A percentile compares a stretch with the other conserved stretches of the same genome.
Conservation (phyloP, 2,329 filamentous ascomycete species). For the Nemania sp. region DNA sequence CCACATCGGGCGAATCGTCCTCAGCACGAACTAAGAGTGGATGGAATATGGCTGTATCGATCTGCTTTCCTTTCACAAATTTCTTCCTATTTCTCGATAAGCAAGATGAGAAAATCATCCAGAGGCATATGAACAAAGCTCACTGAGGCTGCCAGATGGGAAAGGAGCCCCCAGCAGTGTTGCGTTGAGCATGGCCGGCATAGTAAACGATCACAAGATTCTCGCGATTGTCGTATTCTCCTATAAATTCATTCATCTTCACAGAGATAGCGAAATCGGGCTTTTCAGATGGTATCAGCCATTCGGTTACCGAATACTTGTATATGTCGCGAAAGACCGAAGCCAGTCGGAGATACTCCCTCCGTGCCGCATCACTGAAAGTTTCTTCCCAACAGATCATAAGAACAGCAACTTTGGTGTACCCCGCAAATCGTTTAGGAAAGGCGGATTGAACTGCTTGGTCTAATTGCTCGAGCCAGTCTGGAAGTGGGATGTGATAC, state of each 20-base stretch:
- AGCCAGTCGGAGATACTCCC: background rate
- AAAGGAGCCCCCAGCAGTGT: background rate
- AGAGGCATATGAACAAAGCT: background rate
- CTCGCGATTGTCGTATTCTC: background rate
- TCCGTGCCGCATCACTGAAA: background rate
- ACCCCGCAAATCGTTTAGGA: background rate
- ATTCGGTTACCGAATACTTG: background rate
- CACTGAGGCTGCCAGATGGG: background rate
- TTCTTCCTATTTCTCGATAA: background rate
- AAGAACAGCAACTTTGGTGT: background rate
- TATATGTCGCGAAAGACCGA: slow-evolving; percentile 2
- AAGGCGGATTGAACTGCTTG: background rate
- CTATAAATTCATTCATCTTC: background rate
- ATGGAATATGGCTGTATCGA: slow-evolving; percentile 2
- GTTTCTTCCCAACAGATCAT: slow-evolving; percentile 10
- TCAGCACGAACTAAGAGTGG: background rate
- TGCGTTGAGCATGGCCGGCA: background rate
- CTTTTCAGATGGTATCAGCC: background rate
- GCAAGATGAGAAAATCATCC: background rate
- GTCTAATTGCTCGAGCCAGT: background rate
- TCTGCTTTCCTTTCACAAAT: background rate
- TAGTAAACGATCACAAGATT: slow-evolving; percentile 3
- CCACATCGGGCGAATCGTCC: slow-evolving; percentile 2
- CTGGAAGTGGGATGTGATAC: background rate
- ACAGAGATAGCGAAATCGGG: background rate